Evolutionary conservation across 768 basidiomycete species (phyloP).

Genomic region (Phanerochaete sordida): DNA sequence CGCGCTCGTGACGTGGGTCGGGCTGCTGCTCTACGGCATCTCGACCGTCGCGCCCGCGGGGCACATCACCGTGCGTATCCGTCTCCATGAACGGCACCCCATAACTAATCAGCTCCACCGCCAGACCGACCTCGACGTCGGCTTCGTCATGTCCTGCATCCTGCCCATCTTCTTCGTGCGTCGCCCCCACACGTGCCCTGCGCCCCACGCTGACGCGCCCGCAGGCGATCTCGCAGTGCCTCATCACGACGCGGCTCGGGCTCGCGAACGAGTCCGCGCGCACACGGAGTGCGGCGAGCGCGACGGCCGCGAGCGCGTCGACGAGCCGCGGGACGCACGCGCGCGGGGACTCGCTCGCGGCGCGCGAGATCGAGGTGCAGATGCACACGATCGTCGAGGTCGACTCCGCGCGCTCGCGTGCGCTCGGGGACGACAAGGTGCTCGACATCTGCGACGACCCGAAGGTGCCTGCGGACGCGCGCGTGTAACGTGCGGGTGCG

Average conservation of each 20-base stretch:
- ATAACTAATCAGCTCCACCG: neutral
- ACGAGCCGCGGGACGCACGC: neutral
- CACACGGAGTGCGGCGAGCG: neutral
- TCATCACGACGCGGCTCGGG: constrained; percentile 22
- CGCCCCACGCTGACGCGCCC: neutral
- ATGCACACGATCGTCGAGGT: neutral
- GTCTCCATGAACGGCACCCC: neutral
- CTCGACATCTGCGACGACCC: neutral
- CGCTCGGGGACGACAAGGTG: neutral
- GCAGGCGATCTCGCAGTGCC: constrained; percentile 24
- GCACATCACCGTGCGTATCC: constrained; percentile 13
- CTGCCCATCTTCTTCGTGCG: constrained; percentile 21
- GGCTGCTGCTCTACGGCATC: constrained; percentile 19
- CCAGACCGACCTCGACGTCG: constrained; percentile 16
- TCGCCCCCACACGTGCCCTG: neutral
- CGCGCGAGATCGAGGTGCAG: neutral
- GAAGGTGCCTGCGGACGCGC: too few species aligned
- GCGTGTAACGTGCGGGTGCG: too few species aligned
- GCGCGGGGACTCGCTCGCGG: neutral
- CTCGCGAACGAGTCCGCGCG: constrained; percentile 2
- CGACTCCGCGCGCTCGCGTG: neutral
- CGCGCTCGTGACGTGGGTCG: constrained; percentile 23
- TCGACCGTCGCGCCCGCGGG: constrained; percentile 17
- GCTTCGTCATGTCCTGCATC: constrained; percentile 19
- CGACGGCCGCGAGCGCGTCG: neutral